These are phyloP conservation scores for Circinella umbellata DNA, from an alignment of 371 early-diverging fungal genomes.

Conservation along the genomic window DNA sequence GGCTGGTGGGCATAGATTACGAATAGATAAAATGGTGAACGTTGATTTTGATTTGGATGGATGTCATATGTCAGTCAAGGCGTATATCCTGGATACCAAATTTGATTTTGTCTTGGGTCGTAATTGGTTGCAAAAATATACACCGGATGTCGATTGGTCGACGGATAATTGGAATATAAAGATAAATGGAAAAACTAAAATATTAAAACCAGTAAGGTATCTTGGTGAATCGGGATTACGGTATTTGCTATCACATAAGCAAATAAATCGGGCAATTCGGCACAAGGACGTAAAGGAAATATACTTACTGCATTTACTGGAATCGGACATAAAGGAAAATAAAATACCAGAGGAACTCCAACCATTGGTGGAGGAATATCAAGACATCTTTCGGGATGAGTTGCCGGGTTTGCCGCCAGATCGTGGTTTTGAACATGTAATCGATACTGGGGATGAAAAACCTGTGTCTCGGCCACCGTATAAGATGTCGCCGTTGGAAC, in stretches of 20 bases:
- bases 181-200: background rate
- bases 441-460: no score
- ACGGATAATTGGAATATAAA: background rate
- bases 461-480: no score
- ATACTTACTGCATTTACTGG: no score
- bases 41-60: background rate
- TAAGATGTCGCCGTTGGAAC: no score
- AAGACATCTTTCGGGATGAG: no score
- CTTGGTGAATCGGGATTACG: background rate
- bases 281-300: background rate
- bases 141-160: background rate
- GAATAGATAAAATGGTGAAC: no score
- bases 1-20: no score
- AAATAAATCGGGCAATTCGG: background rate
- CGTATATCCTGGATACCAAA: conserved; percentile 9
- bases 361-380: no score
- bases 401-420: no score
- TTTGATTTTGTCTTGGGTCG: conserved; percentile 10
- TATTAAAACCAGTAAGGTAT: background rate
- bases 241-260: background rate
- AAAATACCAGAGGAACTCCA: no score
- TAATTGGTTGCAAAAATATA: background rate
- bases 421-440: no score
- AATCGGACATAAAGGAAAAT: no score
- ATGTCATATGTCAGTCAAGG: background rate